phyloP scores from a whole-genome alignment of 2,329 filamentous ascomycete genomes.

The Scedosporium boydii region DNA sequence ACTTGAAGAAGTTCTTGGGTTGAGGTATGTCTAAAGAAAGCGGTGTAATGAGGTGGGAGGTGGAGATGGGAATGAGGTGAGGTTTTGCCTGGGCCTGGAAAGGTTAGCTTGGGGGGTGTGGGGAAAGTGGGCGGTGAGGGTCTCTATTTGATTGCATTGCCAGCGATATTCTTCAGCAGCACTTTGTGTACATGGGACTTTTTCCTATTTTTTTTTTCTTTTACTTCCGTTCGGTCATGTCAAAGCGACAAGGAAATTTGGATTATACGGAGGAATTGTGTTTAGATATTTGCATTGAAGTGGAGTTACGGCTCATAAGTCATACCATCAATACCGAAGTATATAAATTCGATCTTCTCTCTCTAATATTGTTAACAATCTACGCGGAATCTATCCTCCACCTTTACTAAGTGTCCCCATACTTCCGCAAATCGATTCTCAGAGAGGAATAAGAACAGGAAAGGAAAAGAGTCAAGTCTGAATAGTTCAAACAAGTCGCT shows the following conservation, averaged over 20 bases:
- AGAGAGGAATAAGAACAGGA: neutral
- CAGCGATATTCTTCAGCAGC: neutral
- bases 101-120: too few species aligned
- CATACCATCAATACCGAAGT: neutral
- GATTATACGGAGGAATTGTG: too few species aligned
- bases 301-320: neutral
- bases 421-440: too few species aligned
- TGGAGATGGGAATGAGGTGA: neutral
- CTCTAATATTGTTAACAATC: neutral
- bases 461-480: neutral
- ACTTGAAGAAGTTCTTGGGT: slow-evolving; percentile 67
- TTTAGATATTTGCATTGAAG: slow-evolving; percentile 19
- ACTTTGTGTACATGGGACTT: neutral
- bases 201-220: neutral
- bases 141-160: neutral
- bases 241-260: too few species aligned
- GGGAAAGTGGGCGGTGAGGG: neutral
- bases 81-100: neutral
- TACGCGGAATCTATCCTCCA: neutral
- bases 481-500: neutral
- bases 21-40: slow-evolving; percentile 21
- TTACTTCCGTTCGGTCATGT: neutral
- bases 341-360: neutral
- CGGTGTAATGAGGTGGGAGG: neutral
- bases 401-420: too few species aligned